Conservation (phyloP, 305 asterid genomes). For the Fraxinus latifolia region DNA sequence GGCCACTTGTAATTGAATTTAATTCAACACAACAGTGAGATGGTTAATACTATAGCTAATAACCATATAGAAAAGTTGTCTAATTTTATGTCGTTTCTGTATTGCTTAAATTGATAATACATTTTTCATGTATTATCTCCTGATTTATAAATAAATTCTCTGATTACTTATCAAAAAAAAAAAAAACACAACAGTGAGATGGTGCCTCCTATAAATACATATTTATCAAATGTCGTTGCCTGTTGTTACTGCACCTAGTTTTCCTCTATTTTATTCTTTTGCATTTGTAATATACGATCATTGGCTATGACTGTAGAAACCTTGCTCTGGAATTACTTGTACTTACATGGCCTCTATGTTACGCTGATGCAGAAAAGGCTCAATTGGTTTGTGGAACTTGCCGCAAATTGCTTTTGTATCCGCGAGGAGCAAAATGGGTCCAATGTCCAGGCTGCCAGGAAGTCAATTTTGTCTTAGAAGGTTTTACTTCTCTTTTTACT, state of each 20-base stretch:
- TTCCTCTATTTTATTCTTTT: neutral
- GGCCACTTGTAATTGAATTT: neutral
- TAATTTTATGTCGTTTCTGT: too few relatives aligned
- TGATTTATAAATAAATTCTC: too few relatives aligned
- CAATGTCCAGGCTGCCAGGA: conserved; percentile 81
- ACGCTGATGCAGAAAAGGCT: conserved; percentile 51
- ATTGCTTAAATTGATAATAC: too few relatives aligned
- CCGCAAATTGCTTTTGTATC: conserved; percentile 68
- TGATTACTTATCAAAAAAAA: too few relatives aligned
- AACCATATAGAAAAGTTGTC: too few relatives aligned
- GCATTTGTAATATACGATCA: neutral
- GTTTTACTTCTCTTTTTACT: conserved; percentile 32
- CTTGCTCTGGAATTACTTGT: conserved; percentile 8
- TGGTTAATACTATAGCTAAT: neutral
- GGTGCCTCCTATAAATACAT: neutral
- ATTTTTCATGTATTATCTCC: too few relatives aligned
- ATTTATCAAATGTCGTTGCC: neutral
- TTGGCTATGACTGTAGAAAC: neutral
- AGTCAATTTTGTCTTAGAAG: conserved; percentile 82
- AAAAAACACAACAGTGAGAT: neutral
- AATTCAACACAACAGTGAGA: neutral
- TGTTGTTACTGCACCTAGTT: neutral
- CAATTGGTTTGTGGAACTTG: conserved; percentile 96
- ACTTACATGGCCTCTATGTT: conserved; percentile 5
- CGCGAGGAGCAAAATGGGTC: conserved; percentile 75